Evolutionary conservation across 805 yeast species (phyloP), one percentile per base, ranked within the genome.

Genomic region (Barnettozyma botsteinii): DNA sequence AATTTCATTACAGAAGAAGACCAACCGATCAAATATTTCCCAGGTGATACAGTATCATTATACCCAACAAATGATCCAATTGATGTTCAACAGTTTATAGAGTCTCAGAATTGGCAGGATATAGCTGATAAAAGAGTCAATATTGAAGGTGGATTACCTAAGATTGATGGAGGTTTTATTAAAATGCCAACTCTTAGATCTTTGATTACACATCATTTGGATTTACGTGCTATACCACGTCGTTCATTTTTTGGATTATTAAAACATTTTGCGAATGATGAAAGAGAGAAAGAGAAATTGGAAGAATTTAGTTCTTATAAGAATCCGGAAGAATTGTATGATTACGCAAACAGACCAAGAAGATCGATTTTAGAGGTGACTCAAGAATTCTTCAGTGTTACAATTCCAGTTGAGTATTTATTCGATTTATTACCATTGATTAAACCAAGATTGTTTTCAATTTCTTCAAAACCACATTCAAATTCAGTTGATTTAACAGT

Each of bases 291-390:
- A 26, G 93, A 80, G 37, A 85, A 86, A 52, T 66, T 93, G 33
- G 64, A 65, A 37, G 96, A 93, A 51, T 85, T 93, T 51, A 75
- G 83, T 9, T 65, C 73, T 9, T 69, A 79, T 36, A 81, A 81
- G 32, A 87, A 85, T 37, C 73, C 82, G 38, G 88, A 91, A 56
- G 96, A 85, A 40, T 61, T 89, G 33, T 91, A 79, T 57, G 81
- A 91, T 59, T 93, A 93, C 60, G 94, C 94, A n/a, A 85, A 87
- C 56, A 67, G 98, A 43, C 97, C 98, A 5, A 71, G 96, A 47
- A 62, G 99, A 49, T 87, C 95, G 36, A 73, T 89, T 4, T 56
- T 88, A 18, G 99, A 93, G 58, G 83, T 85, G 0, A 58, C 93
- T 7, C 71, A 77, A 38, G 99, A 93, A 57, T 93, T 93, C 56